Evolutionary conservation across 2,329 filamentous ascomycete genomes (phyloP), one percentile per base, ranked within the genome.

Genomic region (Alternaria sp.): DNA sequence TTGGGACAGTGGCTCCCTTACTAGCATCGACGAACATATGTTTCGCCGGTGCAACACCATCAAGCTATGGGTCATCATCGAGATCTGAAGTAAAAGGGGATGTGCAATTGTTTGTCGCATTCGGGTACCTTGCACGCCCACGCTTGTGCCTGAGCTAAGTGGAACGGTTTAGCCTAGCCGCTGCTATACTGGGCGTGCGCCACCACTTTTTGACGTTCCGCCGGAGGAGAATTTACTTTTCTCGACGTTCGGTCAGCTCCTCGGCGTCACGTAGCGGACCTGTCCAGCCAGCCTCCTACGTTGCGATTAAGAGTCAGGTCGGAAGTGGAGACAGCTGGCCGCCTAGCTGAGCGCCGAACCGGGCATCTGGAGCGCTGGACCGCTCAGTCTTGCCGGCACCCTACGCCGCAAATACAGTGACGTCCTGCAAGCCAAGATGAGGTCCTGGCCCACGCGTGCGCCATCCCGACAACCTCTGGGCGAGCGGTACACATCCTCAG

Each of bases 161-260:
- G 51, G 57, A 30, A 52, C 55, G 17, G 21, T 36, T 59, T 59
- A 47, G 23, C 54, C 36, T 56, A 52, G 57, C 61, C 46, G 61
- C 61, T 59, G 55, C 55, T 59, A 59, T 58, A 43, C 47, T 62
- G 47, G 55, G 59, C 26, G 43, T 12, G 46, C 36, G 59, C 59
- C 50, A 49, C 50, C 36, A 40, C 15, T 40, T 45, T 17, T 45
- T 43, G 51, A 60, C 51, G 57, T 63, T 40, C 56, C 44, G n/a
- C 52, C 52, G 25, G 54, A 57, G 58, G 52, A 61, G 52, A 61
- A 57, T 50, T 51, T 43, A 61, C 52, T 61, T 57, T 59, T 57
- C 19, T 23, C 23, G 23, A 44, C 26, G n/a, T 52, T 52, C 49
- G 58, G 17, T 56, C 45, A 19, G 23, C 44, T 23, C 40, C 49